phyloP scores from a whole-genome alignment of 2,329 filamentous ascomycete species.

The Penicillium nordicum region DNA sequence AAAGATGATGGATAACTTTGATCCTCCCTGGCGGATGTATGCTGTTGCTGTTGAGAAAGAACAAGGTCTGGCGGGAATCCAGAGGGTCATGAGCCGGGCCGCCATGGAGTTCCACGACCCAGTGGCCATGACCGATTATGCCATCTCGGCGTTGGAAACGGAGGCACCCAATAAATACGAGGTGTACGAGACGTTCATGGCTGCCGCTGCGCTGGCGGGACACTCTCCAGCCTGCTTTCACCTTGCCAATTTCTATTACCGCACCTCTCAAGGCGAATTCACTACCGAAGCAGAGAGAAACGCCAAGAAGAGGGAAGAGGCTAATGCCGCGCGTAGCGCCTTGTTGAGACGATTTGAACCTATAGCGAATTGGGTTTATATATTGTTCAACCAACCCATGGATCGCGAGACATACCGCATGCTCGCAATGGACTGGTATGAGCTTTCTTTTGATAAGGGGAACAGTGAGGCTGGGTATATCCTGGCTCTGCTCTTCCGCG shows the following conservation, averaged over 20 bases:
- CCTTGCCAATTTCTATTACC: slow-evolving; percentile 39
- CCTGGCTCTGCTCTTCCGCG: slow-evolving; percentile 29
- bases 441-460: slow-evolving; percentile 23
- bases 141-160: slow-evolving; percentile 21
- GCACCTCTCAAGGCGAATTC: slow-evolving; percentile 26
- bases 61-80: slow-evolving; percentile 7
- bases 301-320: not conserved
- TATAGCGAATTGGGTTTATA: not conserved
- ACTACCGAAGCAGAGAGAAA: slow-evolving; percentile 21
- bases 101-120: slow-evolving; percentile 34
- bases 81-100: slow-evolving; percentile 25
- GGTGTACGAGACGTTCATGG: slow-evolving; percentile 36
- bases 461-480: slow-evolving; percentile 25
- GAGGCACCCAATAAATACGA: slow-evolving; percentile 18
- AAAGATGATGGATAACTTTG: slow-evolving; percentile 6
- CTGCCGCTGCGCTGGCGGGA: slow-evolving; percentile 31
- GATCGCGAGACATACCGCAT: slow-evolving; percentile 23
- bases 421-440: slow-evolving; percentile 37
- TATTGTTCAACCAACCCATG: slow-evolving; percentile 17
- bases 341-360: not conserved
- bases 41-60: slow-evolving; percentile 9
- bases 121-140: slow-evolving; percentile 26
- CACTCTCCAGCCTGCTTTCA: slow-evolving; percentile 30
- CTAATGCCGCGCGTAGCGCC: not conserved
- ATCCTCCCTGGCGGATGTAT: slow-evolving; percentile 32